Base-by-base conservation (phyloP, 2,329 filamentous ascomycete species). In the Hypoxylon sp. region DNA sequence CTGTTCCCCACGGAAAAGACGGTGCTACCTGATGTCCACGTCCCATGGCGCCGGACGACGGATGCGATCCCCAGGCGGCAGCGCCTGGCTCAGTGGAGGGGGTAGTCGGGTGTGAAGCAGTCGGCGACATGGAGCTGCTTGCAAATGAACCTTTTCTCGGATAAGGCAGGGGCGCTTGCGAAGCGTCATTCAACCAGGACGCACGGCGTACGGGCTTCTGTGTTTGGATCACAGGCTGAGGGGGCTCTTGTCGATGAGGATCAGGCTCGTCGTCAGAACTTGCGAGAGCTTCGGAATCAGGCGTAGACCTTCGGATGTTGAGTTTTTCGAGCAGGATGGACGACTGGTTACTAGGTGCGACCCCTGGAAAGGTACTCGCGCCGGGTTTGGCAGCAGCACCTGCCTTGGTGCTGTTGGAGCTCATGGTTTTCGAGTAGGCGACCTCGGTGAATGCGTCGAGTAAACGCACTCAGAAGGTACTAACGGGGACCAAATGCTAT, bases 261-360 rank as follows among this genome's bases (percentile, higher is more conserved):
- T 97, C 90, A 55, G 80, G 83, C 74, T 99, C 95, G 73, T 98
- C 95, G 74, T 98, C 95, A 10, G 93, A 97, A 65, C 94, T 98
- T 48, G 90, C 92, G 58, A 98, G 79, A 48, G 91, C 94, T 73
- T 98, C 94, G 3, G 93, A 97, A 72, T 98, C 95, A 18, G 94
- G 94, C 1, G 94, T 97, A 6, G 92, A 92, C 50, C 90, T 89
- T 67, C 93, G 86, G 53, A 88, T 83, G 69, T 90, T 89, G 46
- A 89, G 81, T 73, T 92, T 95, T 47, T 94, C 91, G 27, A 91
- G 81, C 43, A 91, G 77, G 33, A 88, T 78, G 33, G 86, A n/a
- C n/a, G n/a, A 85, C 57, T 89, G 86, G 67, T 81, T 88, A 67
- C 76, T 85, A 18, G 84, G 79, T 50, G 82, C 74, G 62, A 79